Conservation (phyloP, 2,329 filamentous ascomycete genomes). For the Madurella fahalii region DNA sequence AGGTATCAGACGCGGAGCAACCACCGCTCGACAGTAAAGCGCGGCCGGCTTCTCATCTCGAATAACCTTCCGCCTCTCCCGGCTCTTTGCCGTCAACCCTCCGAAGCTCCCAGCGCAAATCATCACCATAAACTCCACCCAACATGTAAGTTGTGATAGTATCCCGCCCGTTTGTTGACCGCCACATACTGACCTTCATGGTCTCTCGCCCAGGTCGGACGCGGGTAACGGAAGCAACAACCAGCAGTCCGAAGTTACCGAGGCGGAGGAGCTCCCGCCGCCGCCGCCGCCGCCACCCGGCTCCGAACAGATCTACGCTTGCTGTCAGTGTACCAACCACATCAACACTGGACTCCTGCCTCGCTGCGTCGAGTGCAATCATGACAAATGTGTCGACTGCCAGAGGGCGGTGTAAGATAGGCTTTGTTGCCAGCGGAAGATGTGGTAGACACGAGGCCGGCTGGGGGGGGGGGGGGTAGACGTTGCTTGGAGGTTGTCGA, state of each 20-base stretch:
- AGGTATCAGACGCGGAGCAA: background rate
- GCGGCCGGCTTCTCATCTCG: too few relatives aligned
- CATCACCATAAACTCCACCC: too few relatives aligned
- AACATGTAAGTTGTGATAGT: background rate
- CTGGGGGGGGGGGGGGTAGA: background rate
- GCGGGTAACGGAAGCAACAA: background rate
- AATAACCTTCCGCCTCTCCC: too few relatives aligned
- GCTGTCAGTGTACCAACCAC: background rate
- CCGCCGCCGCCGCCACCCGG: too few relatives aligned
- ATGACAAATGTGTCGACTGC: background rate
- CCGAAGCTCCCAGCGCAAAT: too few relatives aligned
- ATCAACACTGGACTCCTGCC: background rate
- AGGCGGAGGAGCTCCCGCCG: background rate
- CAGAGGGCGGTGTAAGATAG: background rate
- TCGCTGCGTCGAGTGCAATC: background rate
- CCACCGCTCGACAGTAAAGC: background rate
- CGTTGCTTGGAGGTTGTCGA: too few relatives aligned
- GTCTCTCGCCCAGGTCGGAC: background rate
- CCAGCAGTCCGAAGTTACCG: background rate
- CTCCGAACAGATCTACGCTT: background rate
- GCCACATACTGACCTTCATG: background rate
- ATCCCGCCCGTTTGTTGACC: background rate
- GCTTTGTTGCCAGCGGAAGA: background rate
- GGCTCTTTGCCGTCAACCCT: too few relatives aligned
- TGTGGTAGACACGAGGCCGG: background rate